phyloP scores from a whole-genome alignment of 148 eudicot species.

The Diospyros kaki region DNA sequence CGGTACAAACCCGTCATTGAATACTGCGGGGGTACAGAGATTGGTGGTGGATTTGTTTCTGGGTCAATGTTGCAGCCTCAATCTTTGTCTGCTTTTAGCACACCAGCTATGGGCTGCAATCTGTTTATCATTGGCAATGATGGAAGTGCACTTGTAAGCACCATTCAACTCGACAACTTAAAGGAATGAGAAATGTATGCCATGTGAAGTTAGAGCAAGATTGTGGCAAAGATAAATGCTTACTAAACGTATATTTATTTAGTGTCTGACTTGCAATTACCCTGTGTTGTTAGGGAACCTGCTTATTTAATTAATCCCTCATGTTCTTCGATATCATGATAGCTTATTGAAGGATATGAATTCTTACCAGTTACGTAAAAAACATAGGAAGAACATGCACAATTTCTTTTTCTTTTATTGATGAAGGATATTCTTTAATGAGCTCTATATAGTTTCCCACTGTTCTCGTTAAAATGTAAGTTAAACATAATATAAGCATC shows the following conservation, averaged over 20 bases:
- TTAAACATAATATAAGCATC: background rate
- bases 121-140: conserved; percentile 66
- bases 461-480: background rate
- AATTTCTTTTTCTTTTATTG: background rate
- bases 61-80: conserved; percentile 89
- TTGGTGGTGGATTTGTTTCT: conserved; percentile 84
- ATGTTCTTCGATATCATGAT: background rate
- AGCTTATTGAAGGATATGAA: background rate
- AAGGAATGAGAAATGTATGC: background rate
- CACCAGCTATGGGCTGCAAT: conserved; percentile 86
- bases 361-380: background rate
- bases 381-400: background rate
- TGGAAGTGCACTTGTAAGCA: conserved; percentile 73
- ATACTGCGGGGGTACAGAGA: conserved; percentile 97
- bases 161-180: conserved; percentile 14
- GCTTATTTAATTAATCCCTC: background rate
- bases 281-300: no score
- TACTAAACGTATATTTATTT: no score
- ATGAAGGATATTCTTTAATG: background rate
- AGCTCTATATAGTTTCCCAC: background rate
- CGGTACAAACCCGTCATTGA: conserved; percentile 86
- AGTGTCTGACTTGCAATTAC: no score
- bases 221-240: no score
- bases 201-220: background rate
- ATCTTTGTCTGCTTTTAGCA: conserved; percentile 87